Percentiles rank a stretch among this genome's conserved stretches.
Conservation (phyloP, 108 stramenopile species). For the Aurantiochytrium sp. region DNA sequence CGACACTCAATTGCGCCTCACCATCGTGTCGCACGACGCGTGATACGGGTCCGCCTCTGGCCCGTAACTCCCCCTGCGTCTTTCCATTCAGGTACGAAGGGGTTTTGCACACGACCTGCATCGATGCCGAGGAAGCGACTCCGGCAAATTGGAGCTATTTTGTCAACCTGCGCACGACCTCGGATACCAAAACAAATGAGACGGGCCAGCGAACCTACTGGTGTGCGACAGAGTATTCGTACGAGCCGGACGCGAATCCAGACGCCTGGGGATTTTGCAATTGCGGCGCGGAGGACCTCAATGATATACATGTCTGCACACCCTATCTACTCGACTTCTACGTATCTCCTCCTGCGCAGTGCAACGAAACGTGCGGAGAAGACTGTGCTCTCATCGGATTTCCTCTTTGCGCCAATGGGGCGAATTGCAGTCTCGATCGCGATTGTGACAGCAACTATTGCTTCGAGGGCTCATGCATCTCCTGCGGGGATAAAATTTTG, state of each 20-base stretch:
- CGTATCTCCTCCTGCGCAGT: not conserved
- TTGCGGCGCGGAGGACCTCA: not conserved
- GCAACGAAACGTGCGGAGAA: not conserved
- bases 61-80: not conserved
- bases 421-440: not conserved
- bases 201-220: not conserved
- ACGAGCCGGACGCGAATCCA: not conserved
- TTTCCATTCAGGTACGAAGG: not conserved
- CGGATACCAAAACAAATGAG: not conserved
- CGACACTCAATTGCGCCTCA: not conserved
- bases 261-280: constrained; percentile 9
- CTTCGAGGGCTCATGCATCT: not conserved
- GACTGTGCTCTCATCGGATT: not conserved
- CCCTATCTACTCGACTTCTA: not conserved
- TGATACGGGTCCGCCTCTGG: not conserved
- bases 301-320: not conserved
- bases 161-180: not conserved
- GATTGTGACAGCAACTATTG: not conserved
- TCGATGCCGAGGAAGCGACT: not conserved
- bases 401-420: not conserved
- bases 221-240: not conserved
- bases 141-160: not conserved
- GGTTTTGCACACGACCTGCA: not conserved
- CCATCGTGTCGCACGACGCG: not conserved
- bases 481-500: not conserved